Percentiles rank a stretch among this genome's conserved stretches.
These are phyloP conservation scores for Verticillium dahliae DNA, from an alignment of 2,329 filamentous ascomycete species.

Conservation along the genomic window DNA sequence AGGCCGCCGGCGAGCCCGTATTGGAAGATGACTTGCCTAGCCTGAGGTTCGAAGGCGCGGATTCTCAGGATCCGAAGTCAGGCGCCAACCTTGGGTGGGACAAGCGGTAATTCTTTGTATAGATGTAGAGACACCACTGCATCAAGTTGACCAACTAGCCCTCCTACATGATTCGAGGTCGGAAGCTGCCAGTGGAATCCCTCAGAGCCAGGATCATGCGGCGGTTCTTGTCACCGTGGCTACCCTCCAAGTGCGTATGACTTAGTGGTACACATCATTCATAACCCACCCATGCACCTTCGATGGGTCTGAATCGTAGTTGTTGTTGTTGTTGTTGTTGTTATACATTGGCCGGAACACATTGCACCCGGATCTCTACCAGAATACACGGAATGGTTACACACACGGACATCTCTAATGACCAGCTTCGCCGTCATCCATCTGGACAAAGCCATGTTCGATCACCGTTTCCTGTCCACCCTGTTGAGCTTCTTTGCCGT, in stretches of 20 bases:
- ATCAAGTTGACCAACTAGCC: no score
- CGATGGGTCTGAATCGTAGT: neutral
- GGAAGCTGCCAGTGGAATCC: no score
- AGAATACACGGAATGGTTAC: neutral
- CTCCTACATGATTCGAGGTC: no score
- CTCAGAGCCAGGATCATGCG: no score
- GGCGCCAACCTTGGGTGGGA: neutral
- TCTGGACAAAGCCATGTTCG: neutral
- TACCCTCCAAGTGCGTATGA: no score
- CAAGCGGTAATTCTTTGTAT: neutral
- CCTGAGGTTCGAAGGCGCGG: conserved; percentile 4
- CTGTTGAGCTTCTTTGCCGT: conserved; percentile 57
- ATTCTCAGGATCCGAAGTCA: neutral
- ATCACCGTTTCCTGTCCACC: conserved; percentile 39
- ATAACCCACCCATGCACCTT: neutral
- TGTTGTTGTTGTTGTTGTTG: neutral
- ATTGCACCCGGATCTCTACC: neutral
- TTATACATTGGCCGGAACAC: neutral
- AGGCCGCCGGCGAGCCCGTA: conserved; percentile 45
- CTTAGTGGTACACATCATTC: no score
- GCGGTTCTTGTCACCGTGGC: no score
- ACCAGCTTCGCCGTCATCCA: neutral
- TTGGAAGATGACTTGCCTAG: conserved; percentile 45
- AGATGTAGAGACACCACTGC: no score
- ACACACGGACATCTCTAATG: neutral